Base-by-base conservation (phyloP, 331 rosid genomes). In the Quercus phellos region DNA sequence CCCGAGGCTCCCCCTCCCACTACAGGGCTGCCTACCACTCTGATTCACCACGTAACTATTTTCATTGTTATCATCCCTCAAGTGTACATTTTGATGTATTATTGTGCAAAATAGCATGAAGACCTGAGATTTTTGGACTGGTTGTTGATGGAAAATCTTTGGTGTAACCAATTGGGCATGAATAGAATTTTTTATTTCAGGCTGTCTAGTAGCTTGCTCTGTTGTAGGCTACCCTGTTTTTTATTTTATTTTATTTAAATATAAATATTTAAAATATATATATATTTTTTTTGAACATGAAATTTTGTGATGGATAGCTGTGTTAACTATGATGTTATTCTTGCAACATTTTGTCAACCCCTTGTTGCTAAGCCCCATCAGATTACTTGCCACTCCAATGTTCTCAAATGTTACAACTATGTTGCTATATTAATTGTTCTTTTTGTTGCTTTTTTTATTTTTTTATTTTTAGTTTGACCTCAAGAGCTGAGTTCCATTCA, bases 401-500 rank as follows among this genome's bases (percentile, higher is more conserved):
- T n/a, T 63, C 43, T 58, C 30, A 58, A 22, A 58, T 58, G 64
- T 58, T 58, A 58, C 32, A 21, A 11, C 64, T 66, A 34, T n/a
- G 71, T 35, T 66, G 71, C 71, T 18, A 6, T 73, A 61, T 18
- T 75, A 63, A 76, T 74, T 77, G 70, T 50, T 53, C 77, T 63
- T 74, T 64, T 6, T 10, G 21, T 68, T 55, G 68, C 72, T 68
- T 77, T 34, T 4, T 32, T 32, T 32, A 0, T 34, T 34, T 32
- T 32, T 32, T 34, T 5, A 0, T 34, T 34, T 32, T 32, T 78
- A 85, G 91, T 77, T 76, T 81, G 79, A 88, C 91, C 77, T 85
- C 91, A 70, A 85, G 89, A 77, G 91, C 91, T 3, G 89, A 88
- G 83, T 88, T 88, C 80, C 91, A 89, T 13, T 78, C 80, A 38